phyloP scores from a whole-genome alignment of 1,284 basidiomycete genomes.

The Cryptococcus wingfieldii region DNA sequence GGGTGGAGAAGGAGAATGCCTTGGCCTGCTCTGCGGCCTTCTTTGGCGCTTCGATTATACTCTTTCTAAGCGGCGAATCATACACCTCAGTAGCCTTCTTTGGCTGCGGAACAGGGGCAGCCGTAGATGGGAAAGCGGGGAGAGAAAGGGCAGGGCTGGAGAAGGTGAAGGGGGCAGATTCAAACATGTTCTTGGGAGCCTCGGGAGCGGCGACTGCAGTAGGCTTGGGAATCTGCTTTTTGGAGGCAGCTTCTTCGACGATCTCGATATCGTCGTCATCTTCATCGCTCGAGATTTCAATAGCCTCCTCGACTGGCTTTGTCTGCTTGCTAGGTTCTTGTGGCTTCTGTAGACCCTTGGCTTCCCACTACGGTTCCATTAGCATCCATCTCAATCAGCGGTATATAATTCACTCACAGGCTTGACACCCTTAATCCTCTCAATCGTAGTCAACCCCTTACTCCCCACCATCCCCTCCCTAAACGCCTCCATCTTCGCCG shows the following conservation, averaged over 20 bases:
- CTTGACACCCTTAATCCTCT: conserved; percentile 19
- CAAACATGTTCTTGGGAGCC: too few relatives aligned
- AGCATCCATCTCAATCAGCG: background rate
- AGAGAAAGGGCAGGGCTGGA: background rate
- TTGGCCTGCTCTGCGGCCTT: conserved; percentile 2
- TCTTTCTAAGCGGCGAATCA: conserved; percentile 11
- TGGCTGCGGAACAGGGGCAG: background rate
- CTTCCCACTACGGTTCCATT: conserved; percentile 4
- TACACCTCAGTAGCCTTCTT: conserved; percentile 1
- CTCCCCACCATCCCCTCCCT: conserved; percentile 17
- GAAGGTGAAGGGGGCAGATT: background rate
- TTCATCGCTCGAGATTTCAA: background rate
- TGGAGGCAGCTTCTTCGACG: background rate
- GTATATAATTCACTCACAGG: conserved; percentile 8
- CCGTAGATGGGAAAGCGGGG: background rate
- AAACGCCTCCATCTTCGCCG: conserved; percentile 32
- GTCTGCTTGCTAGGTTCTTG: background rate
- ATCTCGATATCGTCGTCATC: background rate
- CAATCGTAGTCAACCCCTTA: conserved; percentile 17
- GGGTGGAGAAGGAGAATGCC: background rate
- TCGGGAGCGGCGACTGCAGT: background rate
- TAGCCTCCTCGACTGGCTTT: background rate
- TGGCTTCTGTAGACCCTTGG: background rate
- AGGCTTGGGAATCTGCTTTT: background rate
- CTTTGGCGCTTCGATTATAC: conserved; percentile 6